phyloP scores from a whole-genome alignment of 768 basidiomycete species.

The Coprinellus micaceus region DNA sequence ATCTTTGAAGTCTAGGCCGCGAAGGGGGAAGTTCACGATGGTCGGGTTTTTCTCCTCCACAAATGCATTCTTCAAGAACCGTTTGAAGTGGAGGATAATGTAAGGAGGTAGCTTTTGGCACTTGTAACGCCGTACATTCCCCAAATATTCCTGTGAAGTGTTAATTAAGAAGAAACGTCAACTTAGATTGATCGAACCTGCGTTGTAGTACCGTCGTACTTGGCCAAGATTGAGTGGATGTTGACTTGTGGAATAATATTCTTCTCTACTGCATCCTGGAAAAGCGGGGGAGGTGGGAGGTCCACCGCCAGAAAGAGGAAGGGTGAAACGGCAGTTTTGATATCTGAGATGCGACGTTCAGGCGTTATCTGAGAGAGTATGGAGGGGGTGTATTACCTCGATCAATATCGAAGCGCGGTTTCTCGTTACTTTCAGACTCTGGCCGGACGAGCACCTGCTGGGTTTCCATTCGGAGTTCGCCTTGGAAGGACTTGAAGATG shows the following conservation, averaged over 20 bases:
- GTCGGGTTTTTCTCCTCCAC: conserved; percentile 99
- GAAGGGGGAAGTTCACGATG: conserved; percentile 93
- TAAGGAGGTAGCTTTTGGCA: conserved; percentile 87
- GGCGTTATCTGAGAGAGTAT: conserved; percentile 8
- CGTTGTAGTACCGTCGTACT: conserved; percentile 90
- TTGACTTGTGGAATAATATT: conserved; percentile 99
- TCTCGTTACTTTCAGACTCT: conserved; percentile 69
- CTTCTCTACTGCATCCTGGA: conserved; percentile 94
- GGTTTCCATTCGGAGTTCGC: conserved; percentile 87
- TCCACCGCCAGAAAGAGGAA: conserved; percentile 96
- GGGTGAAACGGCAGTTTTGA: conserved; percentile 79
- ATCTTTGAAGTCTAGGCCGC: conserved; percentile 87
- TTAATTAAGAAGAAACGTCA: neutral
- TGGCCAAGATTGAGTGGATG: conserved; percentile 82
- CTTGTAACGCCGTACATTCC: conserved; percentile 84
- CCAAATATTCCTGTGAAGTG: conserved; percentile 68
- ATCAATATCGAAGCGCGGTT: conserved; percentile 91
- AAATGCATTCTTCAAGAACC: conserved; percentile 94
- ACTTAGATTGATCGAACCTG: conserved; percentile 50
- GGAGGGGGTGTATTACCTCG: conserved; percentile 55
- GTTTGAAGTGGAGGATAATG: conserved; percentile 91
- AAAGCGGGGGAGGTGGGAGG: conserved; percentile 94
- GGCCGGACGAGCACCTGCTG: conserved; percentile 89
- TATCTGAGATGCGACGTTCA: conserved; percentile 51
- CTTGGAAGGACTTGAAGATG: conserved; percentile 92